Percentiles rank a stretch among this genome's conserved stretches.
phyloP scores from a whole-genome alignment of 2,329 filamentous ascomycete species.

The Fusarium pininemorale region DNA sequence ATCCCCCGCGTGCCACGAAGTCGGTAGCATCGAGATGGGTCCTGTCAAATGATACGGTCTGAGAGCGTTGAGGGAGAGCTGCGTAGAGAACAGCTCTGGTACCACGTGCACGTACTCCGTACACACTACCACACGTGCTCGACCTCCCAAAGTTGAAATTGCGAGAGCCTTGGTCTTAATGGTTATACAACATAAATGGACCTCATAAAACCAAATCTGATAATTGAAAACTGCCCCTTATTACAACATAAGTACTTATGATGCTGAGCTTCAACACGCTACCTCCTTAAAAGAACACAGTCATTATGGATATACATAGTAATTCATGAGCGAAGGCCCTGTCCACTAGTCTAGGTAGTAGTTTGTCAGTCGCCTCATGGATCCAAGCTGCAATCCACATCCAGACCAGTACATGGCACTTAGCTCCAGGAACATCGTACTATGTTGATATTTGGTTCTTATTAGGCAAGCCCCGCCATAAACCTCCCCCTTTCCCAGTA shows the following conservation, averaged over 20 bases:
- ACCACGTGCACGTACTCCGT: neutral
- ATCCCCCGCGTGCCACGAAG: neutral
- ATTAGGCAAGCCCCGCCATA: neutral
- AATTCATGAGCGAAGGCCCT: slow-evolving; percentile 9
- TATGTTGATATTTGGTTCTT: neutral
- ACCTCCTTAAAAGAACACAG: neutral
- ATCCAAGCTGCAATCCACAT: slow-evolving; percentile 33
- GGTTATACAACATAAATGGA: too few relatives aligned
- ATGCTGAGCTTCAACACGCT: neutral
- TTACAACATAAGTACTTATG: neutral
- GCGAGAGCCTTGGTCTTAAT: neutral
- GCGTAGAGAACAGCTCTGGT: slow-evolving; percentile 1
- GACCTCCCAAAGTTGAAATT: neutral
- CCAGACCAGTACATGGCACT: neutral
- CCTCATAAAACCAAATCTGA: neutral
- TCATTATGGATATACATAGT: slow-evolving; percentile 11
- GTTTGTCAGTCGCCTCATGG: slow-evolving; percentile 14
- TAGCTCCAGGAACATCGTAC: neutral
- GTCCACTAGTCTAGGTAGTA: slow-evolving; percentile 9
- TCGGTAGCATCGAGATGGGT: slow-evolving; percentile 7
- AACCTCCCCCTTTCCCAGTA: neutral
- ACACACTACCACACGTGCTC: neutral
- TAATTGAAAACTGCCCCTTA: neutral
- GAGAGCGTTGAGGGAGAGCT: slow-evolving; percentile 1
- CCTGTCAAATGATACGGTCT: slow-evolving; percentile 12